Percentiles rank a stretch among this genome's conserved stretches.
These are phyloP conservation scores for Lotus japonicus DNA, from an alignment of 306 rosid species.

Conservation along the genomic window DNA sequence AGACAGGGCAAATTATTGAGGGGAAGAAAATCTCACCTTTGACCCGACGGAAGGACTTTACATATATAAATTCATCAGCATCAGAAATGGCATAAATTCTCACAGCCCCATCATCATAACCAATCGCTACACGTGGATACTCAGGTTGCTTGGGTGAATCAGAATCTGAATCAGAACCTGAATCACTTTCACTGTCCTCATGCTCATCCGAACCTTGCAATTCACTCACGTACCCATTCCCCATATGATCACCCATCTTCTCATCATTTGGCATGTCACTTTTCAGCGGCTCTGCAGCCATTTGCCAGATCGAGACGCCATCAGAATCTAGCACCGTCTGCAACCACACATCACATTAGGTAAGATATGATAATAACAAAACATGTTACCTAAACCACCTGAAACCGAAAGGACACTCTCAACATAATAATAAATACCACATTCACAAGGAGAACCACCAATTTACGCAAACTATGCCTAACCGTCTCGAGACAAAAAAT, in stretches of 20 bases:
- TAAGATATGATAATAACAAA: background rate
- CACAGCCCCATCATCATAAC: slow-evolving; percentile 72
- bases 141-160: slow-evolving; percentile 31
- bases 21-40: slow-evolving; percentile 57
- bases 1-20: background rate
- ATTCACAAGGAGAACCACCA: background rate
- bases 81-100: slow-evolving; percentile 54
- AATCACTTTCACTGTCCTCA: slow-evolving; percentile 58
- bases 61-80: slow-evolving; percentile 51
- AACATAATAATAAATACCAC: background rate
- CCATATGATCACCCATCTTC: slow-evolving; percentile 8
- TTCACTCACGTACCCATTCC: slow-evolving; percentile 39
- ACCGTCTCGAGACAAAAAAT: background rate
- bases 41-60: slow-evolving; percentile 72
- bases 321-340: slow-evolving; percentile 63
- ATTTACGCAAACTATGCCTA: background rate
- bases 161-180: slow-evolving; percentile 33
- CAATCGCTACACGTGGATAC: slow-evolving; percentile 57
- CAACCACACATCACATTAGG: background rate
- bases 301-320: slow-evolving; percentile 84
- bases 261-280: slow-evolving; percentile 9
- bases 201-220: slow-evolving; percentile 15
- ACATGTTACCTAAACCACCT: background rate
- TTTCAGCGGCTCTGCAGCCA: slow-evolving; percentile 51
- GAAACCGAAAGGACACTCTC: background rate